Conservation (phyloP, 208 protist species). For the Acanthamoeba castellanii region DNA sequence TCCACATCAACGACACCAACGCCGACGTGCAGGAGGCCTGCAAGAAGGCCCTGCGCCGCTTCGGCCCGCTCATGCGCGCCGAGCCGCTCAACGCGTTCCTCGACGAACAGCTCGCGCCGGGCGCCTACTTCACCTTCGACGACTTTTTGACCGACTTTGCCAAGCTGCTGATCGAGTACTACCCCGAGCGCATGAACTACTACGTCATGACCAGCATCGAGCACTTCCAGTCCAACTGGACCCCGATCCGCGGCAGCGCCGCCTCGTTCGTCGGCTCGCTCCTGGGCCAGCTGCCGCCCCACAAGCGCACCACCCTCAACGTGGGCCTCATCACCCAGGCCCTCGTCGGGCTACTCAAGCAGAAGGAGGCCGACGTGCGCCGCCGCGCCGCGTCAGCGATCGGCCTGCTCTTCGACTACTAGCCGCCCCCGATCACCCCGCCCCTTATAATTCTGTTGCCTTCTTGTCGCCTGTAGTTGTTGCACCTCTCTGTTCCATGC, state of each 20-base stretch:
- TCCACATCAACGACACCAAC: conserved; percentile 82
- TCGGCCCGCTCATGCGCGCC: conserved; percentile 65
- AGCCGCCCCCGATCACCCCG: not conserved
- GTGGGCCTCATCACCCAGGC: conserved; percentile 78
- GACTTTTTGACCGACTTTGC: conserved; percentile 78
- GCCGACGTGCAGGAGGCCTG: conserved; percentile 50
- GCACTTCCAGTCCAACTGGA: conserved; percentile 78
- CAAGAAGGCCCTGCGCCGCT: conserved; percentile 71
- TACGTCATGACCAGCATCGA: conserved; percentile 82
- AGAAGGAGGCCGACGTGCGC: conserved; percentile 76
- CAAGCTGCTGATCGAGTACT: conserved; percentile 78
- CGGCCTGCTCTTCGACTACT: conserved; percentile 79
- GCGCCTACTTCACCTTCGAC: conserved; percentile 69
- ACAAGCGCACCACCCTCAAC: conserved; percentile 73
- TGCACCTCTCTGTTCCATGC: not conserved
- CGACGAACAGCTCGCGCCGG: conserved; percentile 50
- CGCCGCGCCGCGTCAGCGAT: conserved; percentile 78
- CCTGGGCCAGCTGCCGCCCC: conserved; percentile 76
- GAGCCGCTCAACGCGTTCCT: conserved; percentile 62
- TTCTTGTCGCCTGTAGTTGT: not conserved
- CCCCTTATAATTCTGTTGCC: too few relatives aligned
- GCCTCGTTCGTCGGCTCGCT: conserved; percentile 79
- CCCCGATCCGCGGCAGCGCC: conserved; percentile 58
- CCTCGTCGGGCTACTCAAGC: conserved; percentile 75
- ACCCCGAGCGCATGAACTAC: conserved; percentile 80